Base-by-base conservation (phyloP, 331 rosid genomes). In the Dryas integrifolia region DNA sequence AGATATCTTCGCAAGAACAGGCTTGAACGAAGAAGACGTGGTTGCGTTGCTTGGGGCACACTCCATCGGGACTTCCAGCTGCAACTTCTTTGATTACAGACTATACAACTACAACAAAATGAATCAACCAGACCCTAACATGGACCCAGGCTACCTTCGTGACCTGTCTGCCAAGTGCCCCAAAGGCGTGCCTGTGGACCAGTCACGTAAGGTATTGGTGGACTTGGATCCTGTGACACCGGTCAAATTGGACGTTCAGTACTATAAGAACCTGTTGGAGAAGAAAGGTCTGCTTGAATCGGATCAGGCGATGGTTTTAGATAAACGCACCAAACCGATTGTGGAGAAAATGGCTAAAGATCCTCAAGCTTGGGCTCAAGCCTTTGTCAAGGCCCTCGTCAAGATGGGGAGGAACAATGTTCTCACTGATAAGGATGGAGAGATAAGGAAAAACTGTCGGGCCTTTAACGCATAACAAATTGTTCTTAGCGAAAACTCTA, bases 401-500 rank as follows among this genome's bases (percentile, higher is more conserved):
- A 79, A 51, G 73, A 0, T 88, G 52, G 75, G 76, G 47, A 13
- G 79, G 11, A 0, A 72, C 10, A 49, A 72, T 13, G 92, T 86
- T 14, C 64, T 84, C 12, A 85, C 87, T 0, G 86, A 83, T 30
- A 38, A 14, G 0, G 3, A 62, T 0, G 98, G 96, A 7, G 81
- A 88, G 75, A 74, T 88, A 5, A 78, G 98, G 78, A 84, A 56
- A 58, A 76, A 58, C 51, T 92, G 98, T 40, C 85, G 91, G 73
- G 61, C 77, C n/a, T 52, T 80, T 57, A 85, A 79, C 35, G 35
- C 35, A 30, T 30, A 30, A 30, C 35, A 30, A 30, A 30, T 30
- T 30, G 2, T 30, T 30, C 35, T 30, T 30, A 30, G 35, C 35
- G 35, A 30, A 30, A 30, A 30, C 35, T 30, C 35, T 30, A 30